A percentile compares a stretch with the other conserved stretches of the same genome.
Evolutionary conservation across 1,139 yeast species (phyloP).

Genomic region (Geotrichum candidum): DNA sequence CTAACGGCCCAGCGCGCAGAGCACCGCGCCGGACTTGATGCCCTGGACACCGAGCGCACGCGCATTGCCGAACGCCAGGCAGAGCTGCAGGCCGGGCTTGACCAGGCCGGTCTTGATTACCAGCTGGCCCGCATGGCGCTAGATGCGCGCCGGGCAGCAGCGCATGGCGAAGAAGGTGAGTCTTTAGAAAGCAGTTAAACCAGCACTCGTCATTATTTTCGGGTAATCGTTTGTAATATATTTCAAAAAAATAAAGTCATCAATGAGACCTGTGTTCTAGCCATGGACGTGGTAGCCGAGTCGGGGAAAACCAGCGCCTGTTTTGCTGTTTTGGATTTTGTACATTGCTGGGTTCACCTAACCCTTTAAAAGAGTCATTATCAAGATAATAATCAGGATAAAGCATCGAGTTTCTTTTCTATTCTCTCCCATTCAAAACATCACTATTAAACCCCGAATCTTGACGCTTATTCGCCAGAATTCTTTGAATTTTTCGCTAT

Average conservation of each 20-base stretch:
- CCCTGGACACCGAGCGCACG: conserved; percentile 13
- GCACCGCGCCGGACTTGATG: conserved; percentile 8
- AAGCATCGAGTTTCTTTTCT: not conserved
- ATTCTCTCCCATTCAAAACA: not conserved
- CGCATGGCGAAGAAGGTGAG: not conserved
- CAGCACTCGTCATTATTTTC: no score
- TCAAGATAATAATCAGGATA: conserved; percentile 1
- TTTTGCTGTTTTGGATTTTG: no score
- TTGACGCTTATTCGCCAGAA: not conserved
- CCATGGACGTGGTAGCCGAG: no score
- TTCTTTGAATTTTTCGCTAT: not conserved
- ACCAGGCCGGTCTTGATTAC: conserved; percentile 16
- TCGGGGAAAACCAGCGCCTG: no score
- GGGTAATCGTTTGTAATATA: no score
- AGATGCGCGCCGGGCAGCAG: conserved; percentile 2
- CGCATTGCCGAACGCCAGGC: conserved; percentile 16
- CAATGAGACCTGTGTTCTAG: no score
- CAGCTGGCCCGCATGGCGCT: conserved; percentile 11
- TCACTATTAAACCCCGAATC: no score
- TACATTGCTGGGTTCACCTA: not conserved
- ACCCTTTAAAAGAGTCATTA: conserved; percentile 8
- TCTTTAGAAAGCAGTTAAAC: not conserved
- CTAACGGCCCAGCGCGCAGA: not conserved
- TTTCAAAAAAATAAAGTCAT: no score
- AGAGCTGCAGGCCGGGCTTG: conserved; percentile 16